Evolutionary conservation across 192 early-diverging fungal species (phyloP), one percentile per base, ranked within the genome.

Genomic region (Coemansia sp.): DNA sequence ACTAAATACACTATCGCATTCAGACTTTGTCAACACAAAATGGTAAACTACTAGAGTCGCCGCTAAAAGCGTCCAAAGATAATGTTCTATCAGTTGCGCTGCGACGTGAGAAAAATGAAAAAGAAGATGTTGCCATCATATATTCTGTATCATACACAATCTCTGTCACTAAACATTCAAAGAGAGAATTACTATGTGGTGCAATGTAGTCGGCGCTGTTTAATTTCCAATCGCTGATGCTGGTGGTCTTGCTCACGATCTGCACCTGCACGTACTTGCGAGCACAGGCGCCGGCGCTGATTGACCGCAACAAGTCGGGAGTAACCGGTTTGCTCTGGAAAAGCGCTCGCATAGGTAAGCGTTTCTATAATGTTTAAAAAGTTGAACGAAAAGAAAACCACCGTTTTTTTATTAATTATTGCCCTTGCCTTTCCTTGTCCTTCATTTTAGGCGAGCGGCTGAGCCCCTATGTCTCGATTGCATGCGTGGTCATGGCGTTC

Each of bases 201-300:
- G 18, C 4, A 28, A 51, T 39, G 61, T 85, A 94, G 95, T 93
- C 93, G 47, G 94, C 95, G 60, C 83, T 98, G 66, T 98, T 98
- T 80, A 95, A 97, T 72, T 98, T 98, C 60, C 89, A 96, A 66
- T 90, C 89, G 39, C 81, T 98, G 0, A 74, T 97, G 61, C 81
- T 97, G 22, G 93, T 95, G 57, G 89, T 98, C 45, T 83, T 98
- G 61, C 82, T 97, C 46, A 64, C 89, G 42, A 97, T 98, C 65
- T 98, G 96, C 78, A 98, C 96, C n/a, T 97, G 93, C 80, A 93
- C 93, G 9, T 97, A 94, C 72, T 63, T 98, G 51, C 86, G 90
- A 42, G 87, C 92, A 16, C 93, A 97, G 69, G 92, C 93, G 60
- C 93, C 93, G 39, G 84, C 86, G 28, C 71, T 95, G 20, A 66